Base-by-base conservation (phyloP, 2,329 filamentous ascomycete genomes). In the Metarhizium guizhouense region DNA sequence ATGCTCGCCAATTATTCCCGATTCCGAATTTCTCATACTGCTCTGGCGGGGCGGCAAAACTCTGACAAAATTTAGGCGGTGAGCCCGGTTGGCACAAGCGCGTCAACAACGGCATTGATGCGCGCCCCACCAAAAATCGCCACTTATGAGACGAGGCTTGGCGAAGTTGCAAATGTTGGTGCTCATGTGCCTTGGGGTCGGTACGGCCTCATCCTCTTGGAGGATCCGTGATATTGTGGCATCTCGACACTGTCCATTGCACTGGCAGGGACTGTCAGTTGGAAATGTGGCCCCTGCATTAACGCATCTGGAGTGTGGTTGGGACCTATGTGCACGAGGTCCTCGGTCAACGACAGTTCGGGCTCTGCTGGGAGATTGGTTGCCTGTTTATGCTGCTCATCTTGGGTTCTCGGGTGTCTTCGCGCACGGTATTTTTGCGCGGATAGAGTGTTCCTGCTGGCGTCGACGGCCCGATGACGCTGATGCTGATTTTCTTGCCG, bases 401-500 rank as follows among this genome's bases (percentile, higher is more conserved):
- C 38, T 14, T 49, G 38, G 14, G 51, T 50, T 10, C 58, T 58
- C 20, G 59, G 58, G n/a, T 66, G 64, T 4, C 62, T 59, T 10
- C 56, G 47, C 45, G 56, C 54, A 20, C 62, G 61, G 20, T 69
- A 67, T 45, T 65, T 65, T 34, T 67, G 61, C 3, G 58, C 54
- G 1, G 62, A 62, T 6, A 62, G 59, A 25, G 65, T 62, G 32
- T 61, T 62, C 47, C 68, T 66, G 5, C 54, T 61, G 14, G 71
- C 65, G 20, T 74, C 73, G 4, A 73, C 67, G 51, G 74, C 67
- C 16, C 63, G 65, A 56, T 74, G 70, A 3, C 72, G 66, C 56
- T 65, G 69, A 45, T 73, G 67, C 52, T 72, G 70, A 4, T 67
- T 66, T 8, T 73, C 71, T 51, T 70, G 68, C 18, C 73, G 66